Conservation (phyloP, 768 basidiomycete species). For the Punctularia strigosozonata region DNA sequence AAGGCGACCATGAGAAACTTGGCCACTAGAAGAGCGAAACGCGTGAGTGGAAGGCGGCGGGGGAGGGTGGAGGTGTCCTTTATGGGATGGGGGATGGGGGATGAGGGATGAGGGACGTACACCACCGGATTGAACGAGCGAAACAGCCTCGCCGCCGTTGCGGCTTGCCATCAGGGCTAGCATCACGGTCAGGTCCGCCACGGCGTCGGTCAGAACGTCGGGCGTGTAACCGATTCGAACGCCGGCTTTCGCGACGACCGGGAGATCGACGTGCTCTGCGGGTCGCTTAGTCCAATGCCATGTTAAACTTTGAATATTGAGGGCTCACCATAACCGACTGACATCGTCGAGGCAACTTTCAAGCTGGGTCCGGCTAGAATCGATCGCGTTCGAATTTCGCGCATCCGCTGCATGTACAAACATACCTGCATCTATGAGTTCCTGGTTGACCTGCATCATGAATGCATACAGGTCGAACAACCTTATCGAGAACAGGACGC, state of each 20-base stretch:
- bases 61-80: no score
- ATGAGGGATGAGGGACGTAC: conserved; percentile 25
- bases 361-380: conserved; percentile 58
- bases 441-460: conserved; percentile 49
- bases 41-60: neutral
- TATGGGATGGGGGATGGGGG: conserved; percentile 2
- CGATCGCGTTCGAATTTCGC: conserved; percentile 2
- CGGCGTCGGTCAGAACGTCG: conserved; percentile 87
- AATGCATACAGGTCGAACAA: no score
- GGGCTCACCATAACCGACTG: conserved; percentile 69
- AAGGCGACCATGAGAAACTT: conserved; percentile 66
- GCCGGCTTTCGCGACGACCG: conserved; percentile 42
- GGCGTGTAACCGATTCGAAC: conserved; percentile 87
- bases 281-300: neutral
- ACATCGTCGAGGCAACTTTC: conserved; percentile 86
- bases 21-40: conserved; percentile 53
- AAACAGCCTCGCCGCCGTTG: conserved; percentile 53
- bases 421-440: conserved; percentile 50
- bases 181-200: conserved; percentile 87
- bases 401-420: neutral
- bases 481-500: conserved; percentile 2
- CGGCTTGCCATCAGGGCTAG: conserved; percentile 88
- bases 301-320: neutral
- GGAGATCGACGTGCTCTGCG: conserved; percentile 74
- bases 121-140: conserved; percentile 56